Base-by-base conservation (phyloP, 1,284 basidiomycete species). In the Porogramme epimiltina region DNA sequence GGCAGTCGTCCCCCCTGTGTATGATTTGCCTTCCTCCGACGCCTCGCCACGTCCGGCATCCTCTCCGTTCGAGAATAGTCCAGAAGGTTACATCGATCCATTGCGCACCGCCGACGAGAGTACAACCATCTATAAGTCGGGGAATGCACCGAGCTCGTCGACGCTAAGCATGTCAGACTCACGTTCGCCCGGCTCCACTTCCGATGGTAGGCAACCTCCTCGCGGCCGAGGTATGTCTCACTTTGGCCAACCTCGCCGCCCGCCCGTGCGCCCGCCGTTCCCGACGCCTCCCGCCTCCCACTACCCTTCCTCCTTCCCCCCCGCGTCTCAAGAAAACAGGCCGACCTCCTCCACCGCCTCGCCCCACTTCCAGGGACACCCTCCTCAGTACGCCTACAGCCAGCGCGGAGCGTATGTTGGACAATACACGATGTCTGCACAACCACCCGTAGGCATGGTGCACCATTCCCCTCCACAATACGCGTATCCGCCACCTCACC, bases 381-480 rank as follows among this genome's bases (percentile, higher is more conserved):
- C 64, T 4, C 56, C 59, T 2, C 66, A 64, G 49, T 59, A 57
- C 65, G 26, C 61, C 59, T 73, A 74, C 56, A 62, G 62, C 47
- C 76, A 72, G 34, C 68, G 64, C 37, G 48, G 65, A 33, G 65
- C 65, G 54, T 79, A 75, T 58, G 64, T 71, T 25, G 72, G 73
- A 46, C 77, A 74, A 67, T 82, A 82, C 70, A 66, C 73, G 61
- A 69, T 78, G 65, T 66, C 78, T 58, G 57, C 71, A 3, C 76
- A 67, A 52, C 71, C 72, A 23, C 64, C 71, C n/a, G 65, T 71
- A 54, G 67, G 60, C 54, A 67, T 75, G 59, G 56, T 72, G 33
- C 72, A 72, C 51, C 64, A 62, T 41, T 60, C 71, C 25, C 62
- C 73, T 3, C 63, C 71, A 10, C 77, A 72, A 51, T 70, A 67